Evolutionary conservation across 148 eudicot species (phyloP).

Genomic region (Rhododendron mucronatum): DNA sequence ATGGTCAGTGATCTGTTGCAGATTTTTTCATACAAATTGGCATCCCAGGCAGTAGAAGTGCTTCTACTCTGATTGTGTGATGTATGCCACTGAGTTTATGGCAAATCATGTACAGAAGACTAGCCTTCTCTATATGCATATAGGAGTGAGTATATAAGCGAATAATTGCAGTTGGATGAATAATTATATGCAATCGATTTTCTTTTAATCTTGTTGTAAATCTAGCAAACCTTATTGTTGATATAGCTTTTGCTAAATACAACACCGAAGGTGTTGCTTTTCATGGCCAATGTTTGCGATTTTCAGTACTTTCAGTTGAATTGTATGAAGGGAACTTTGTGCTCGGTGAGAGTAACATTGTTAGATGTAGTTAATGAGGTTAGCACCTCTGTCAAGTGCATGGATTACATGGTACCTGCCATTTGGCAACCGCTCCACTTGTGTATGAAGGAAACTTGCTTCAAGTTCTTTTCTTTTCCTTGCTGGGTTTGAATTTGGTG

Average conservation of each 20-base stretch:
- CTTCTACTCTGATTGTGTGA: slow-evolving; percentile 20
- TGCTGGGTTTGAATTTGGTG: neutral
- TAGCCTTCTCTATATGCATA: slow-evolving; percentile 6
- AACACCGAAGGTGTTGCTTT: neutral
- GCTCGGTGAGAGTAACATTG: neutral
- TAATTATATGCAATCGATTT: neutral
- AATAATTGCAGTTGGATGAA: slow-evolving; percentile 12
- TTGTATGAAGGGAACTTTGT: neutral
- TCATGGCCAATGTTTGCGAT: neutral
- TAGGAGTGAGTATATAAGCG: slow-evolving; percentile 6
- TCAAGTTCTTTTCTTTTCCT: neutral
- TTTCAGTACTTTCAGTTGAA: neutral
- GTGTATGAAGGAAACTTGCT: too few relatives aligned
- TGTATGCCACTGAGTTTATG: neutral
- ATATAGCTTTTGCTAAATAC: neutral
- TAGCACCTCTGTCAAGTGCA: neutral
- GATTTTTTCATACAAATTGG: slow-evolving; percentile 6
- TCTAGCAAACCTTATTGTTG: neutral
- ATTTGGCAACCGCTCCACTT: too few relatives aligned
- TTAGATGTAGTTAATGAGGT: neutral
- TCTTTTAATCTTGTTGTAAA: neutral
- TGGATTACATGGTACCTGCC: neutral
- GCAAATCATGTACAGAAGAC: slow-evolving; percentile 18
- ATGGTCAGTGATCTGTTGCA: neutral
- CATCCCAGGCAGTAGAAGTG: slow-evolving; percentile 16